Evolutionary conservation across 108 stramenopile genomes (phyloP), one percentile per base, ranked within the genome.

Genomic region (Discostella stelligeroides): DNA sequence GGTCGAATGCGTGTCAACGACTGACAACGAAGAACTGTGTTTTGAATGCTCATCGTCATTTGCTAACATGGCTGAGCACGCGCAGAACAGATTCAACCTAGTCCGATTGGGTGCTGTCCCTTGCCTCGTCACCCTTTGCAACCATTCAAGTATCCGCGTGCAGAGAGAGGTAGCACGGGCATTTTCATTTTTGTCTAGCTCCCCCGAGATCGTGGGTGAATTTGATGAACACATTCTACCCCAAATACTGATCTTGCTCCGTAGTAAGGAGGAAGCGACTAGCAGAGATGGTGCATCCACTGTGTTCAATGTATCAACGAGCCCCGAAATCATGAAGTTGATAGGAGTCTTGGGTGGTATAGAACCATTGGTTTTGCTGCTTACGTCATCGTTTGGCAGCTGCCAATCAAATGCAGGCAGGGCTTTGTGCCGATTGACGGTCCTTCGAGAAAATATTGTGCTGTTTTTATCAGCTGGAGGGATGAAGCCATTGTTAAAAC

Each of bases 41-140:
- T 74, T 37, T 41, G 76, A 76, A n/a, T 66, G 75, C 62, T 75
- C 80, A 37, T 66, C 68, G 40, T 74, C 63, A 9, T 38, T 84
- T 20, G 83, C 83, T 34, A 84, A 78, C 59, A 63, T 84, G 40
- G 76, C 79, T 2, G 83, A 84, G 58, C 65, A 79, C 28, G 80
- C 68, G 21, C 76, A 79, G 45, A 80, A 80, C 38, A 80, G 75
- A 61, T 23, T 63, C 6, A 48, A 14, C 14, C 27, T 84, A 21
- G 83, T 84, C 17, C 56, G 60, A 28, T 71, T 59, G 80, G 80
- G 76, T 17, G 63, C 40, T 47, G 73, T 68, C 30, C 72, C 28
- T 7, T 75, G 18, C 40, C 48, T 70, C 10, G 72, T 61, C 29
- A 23, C 62, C 53, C 49, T 69, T 13, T 73, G 69, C 49, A 60